A percentile compares a stretch with the other conserved stretches of the same genome.
These are phyloP conservation scores for Blastocladiella emersonii DNA, from an alignment of 371 early-diverging fungal species.

Conservation along the genomic window DNA sequence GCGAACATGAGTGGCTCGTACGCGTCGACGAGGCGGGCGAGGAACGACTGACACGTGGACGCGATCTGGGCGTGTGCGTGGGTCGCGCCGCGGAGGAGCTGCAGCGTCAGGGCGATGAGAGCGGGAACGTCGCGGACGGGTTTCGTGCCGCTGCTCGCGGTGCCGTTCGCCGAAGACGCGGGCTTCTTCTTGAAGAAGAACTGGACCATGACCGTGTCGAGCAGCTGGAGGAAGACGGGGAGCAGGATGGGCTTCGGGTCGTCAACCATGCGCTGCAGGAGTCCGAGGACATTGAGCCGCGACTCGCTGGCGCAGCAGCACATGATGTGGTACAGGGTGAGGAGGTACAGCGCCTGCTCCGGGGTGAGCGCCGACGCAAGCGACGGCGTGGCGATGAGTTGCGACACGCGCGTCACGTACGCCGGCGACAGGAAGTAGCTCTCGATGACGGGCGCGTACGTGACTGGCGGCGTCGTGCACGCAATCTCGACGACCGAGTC, in stretches of 20 bases:
- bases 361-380: not conserved
- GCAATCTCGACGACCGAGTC: constrained; percentile 1
- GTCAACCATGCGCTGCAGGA: not conserved
- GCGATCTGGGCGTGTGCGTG: not conserved
- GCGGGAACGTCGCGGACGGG: too few species aligned
- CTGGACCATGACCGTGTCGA: constrained; percentile 1
- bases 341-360: not conserved
- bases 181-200: not conserved
- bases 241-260: not conserved
- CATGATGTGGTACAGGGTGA: not conserved
- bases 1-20: not conserved
- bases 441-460: not conserved
- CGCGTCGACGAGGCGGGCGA: not conserved
- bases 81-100: not conserved
- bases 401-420: not conserved
- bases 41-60: not conserved
- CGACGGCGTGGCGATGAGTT: not conserved
- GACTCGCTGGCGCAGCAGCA: constrained; percentile 5
- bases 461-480: not conserved
- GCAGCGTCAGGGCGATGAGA: not conserved
- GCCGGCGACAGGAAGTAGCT: not conserved
- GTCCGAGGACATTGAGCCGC: not conserved
- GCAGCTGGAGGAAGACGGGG: not conserved
- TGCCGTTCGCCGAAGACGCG: not conserved
- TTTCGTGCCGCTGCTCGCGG: too few species aligned